Evolutionary conservation across 192 early-diverging fungal species (phyloP), one percentile per base, ranked within the genome.

Genomic region (Coemansia sp.): DNA sequence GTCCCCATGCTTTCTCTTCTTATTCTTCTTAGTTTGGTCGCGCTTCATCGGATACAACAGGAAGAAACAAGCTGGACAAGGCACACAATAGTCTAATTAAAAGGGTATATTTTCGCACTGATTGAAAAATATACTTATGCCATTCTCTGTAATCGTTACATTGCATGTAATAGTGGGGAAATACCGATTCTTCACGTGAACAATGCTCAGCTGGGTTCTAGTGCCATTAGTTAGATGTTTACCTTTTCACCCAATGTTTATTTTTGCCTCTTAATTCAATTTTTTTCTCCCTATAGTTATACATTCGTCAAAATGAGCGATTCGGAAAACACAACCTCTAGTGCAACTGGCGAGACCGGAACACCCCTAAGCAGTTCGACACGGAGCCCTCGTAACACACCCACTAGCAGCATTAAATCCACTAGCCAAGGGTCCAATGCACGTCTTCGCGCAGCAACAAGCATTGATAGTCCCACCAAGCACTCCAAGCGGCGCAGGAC

Each of bases 401-500:
- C 45, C 22, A 31, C 3, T 2, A 8, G 23, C 37, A 30, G 20
- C 13, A 13, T 25, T 8, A 25, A 25, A 25, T 1, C 7, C 2
- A 48, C 19, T 48, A 25, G 45, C 11, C 45, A 23, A 2, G 45
- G 8, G 9, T 20, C 45, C 22, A 48, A 48, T 25, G 22, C 45
- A 48, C 45, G 22, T 13, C 42, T 17, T 44, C 45, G 45, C 20
- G 2, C 45, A 48, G 45, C 45, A 48, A 13, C 45, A 48, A 25
- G 10, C 45, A 48, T 15, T 6, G 45, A 31, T 30, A 57, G 22
- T 19, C 36, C 38, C n/a, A n/a, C n/a, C 55, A 57, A 40, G n/a
- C 29, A 50, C 6, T 5, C 48, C 17, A 70, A 71, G 58, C 62
- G 68, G 52, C 68, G 62, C 50, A 54, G 34, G 25, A 34, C 20